Evolutionary conservation across 352 stramenopile species (phyloP).

Genomic region (Pythium phragmiticola): DNA sequence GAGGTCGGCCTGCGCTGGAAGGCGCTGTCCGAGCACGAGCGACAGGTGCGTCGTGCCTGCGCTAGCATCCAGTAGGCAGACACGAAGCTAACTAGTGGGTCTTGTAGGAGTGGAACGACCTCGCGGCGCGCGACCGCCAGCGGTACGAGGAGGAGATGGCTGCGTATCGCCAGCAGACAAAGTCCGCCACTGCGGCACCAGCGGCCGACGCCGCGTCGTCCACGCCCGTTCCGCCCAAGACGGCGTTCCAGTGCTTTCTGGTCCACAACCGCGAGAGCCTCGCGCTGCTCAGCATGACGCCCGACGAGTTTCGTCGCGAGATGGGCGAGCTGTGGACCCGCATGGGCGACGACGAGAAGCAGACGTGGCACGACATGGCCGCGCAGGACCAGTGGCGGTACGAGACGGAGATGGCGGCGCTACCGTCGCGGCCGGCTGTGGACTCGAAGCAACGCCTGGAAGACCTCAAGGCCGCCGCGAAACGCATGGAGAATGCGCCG

Average conservation of each 20-base stretch:
- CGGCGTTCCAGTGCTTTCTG: constrained; percentile 68
- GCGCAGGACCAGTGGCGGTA: constrained; percentile 47
- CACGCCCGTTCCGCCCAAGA: constrained; percentile 27
- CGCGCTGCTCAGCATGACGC: constrained; percentile 45
- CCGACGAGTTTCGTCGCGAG: constrained; percentile 55
- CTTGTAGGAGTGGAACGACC: constrained; percentile 38
- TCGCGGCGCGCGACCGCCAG: constrained; percentile 45
- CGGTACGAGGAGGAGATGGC: constrained; percentile 55
- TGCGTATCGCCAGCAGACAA: constrained; percentile 28
- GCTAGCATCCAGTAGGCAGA: no score
- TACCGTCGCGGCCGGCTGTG: constrained; percentile 41
- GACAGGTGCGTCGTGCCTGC: constrained; percentile 22
- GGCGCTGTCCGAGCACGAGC: constrained; percentile 36
- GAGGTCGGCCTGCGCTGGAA: constrained; percentile 55
- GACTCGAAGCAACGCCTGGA: constrained; percentile 34
- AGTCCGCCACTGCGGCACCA: no score
- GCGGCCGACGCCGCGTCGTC: not conserved
- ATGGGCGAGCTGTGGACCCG: constrained; percentile 55
- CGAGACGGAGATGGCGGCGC: constrained; percentile 45
- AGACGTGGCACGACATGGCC: constrained; percentile 47
- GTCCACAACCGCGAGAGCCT: constrained; percentile 56
- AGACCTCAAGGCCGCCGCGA: constrained; percentile 36
- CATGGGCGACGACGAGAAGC: constrained; percentile 42
- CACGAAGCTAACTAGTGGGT: no score
- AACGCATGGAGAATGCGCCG: constrained; percentile 35